A percentile compares a stretch with the other conserved stretches of the same genome.
phyloP scores from a whole-genome alignment of 2,329 filamentous ascomycete genomes.

The Lasiodiplodia sp. region DNA sequence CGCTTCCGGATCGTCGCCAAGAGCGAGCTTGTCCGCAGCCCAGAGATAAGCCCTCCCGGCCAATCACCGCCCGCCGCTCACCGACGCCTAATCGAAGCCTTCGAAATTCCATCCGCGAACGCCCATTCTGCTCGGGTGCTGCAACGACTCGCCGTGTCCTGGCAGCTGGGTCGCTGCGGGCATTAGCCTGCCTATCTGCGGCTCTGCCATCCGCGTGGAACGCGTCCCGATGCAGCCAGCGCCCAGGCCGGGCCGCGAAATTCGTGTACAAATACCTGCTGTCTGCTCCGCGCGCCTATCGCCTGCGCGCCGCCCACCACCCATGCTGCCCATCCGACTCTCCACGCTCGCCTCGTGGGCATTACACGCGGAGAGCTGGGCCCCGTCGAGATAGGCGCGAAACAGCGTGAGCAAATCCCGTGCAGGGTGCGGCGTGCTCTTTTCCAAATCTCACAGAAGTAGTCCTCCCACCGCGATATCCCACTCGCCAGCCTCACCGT shows the following conservation, averaged over 20 bases:
- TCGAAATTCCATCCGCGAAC: background rate
- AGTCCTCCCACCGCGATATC: background rate
- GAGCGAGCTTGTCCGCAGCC: slow-evolving; percentile 9
- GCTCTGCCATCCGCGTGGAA: slow-evolving; percentile 6
- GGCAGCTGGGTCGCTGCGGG: slow-evolving; percentile 2
- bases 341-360: slow-evolving; percentile 23
- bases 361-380: background rate
- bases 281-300: slow-evolving; percentile 20
- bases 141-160: slow-evolving; percentile 18
- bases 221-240: slow-evolving; percentile 9
- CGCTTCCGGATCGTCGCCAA: slow-evolving; percentile 18
- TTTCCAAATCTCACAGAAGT: slow-evolving; percentile 6
- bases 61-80: slow-evolving; percentile 10
- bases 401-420: slow-evolving; percentile 9
- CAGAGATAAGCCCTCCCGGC: slow-evolving; percentile 18
- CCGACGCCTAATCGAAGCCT: background rate
- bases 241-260: background rate
- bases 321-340: slow-evolving; percentile 17
- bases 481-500: background rate
- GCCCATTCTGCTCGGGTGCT: background rate
- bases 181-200: slow-evolving; percentile 2
- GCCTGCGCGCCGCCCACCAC: slow-evolving; percentile 4
- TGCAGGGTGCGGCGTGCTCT: background rate
- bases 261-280: slow-evolving; percentile 24
- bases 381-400: slow-evolving; percentile 12